phyloP scores from a whole-genome alignment of 148 eudicot genomes.

The Chenopodium berlandieri region DNA sequence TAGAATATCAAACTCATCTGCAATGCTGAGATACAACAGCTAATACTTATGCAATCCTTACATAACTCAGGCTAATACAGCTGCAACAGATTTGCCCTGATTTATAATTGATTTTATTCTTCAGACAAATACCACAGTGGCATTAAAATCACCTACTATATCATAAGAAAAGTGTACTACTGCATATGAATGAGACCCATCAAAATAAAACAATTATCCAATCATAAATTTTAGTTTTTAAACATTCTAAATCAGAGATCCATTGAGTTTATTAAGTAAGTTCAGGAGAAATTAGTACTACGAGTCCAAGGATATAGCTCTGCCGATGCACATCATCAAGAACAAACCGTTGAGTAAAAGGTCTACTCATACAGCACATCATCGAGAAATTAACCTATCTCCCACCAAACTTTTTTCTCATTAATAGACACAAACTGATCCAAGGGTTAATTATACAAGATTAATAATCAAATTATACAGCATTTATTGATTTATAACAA shows the following conservation, averaged over 20 bases:
- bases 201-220: background rate
- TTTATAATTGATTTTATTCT: background rate
- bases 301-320: background rate
- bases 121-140: too few relatives aligned
- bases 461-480: too few relatives aligned
- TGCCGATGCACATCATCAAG: background rate
- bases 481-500: too few relatives aligned
- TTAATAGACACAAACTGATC: background rate
- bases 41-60: background rate
- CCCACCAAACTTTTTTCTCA: too few relatives aligned
- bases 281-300: background rate
- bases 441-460: background rate
- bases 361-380: too few relatives aligned
- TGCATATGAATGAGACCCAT: background rate
- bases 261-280: background rate
- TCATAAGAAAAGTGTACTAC: background rate
- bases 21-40: background rate
- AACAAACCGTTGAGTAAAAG: too few relatives aligned
- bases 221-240: background rate
- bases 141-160: too few relatives aligned
- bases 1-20: background rate
- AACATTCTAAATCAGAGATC: background rate
- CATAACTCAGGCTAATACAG: background rate
- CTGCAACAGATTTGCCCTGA: background rate
- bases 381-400: too few relatives aligned